phyloP scores from a whole-genome alignment of 176 grass and related monocot species.

The Aegilops tauschii region DNA sequence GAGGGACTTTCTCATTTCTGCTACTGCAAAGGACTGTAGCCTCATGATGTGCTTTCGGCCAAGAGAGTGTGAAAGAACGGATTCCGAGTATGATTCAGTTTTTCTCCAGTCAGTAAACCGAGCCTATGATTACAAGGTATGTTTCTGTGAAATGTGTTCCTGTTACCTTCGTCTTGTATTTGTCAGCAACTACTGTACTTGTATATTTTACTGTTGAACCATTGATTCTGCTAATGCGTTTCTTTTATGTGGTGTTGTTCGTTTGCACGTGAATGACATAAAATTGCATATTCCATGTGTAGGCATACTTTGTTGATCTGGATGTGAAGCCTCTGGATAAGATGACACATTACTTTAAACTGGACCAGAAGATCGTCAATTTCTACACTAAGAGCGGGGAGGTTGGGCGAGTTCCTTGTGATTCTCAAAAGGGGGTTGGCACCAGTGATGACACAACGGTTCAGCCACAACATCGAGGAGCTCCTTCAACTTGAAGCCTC shows the following conservation, averaged over 20 bases:
- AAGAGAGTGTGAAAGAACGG: conserved; percentile 29
- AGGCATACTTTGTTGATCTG: conserved; percentile 80
- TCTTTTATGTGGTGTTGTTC: neutral
- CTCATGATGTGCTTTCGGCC: conserved; percentile 82
- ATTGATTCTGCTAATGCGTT: neutral
- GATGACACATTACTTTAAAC: conserved; percentile 65
- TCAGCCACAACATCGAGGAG: conserved; percentile 8
- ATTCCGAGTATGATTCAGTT: conserved; percentile 58
- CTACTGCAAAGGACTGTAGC: conserved; percentile 90
- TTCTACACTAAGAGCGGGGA: conserved; percentile 57
- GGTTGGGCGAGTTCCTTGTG: neutral
- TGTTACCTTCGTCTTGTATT: neutral
- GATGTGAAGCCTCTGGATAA: conserved; percentile 89
- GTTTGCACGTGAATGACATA: neutral
- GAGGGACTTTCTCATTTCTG: conserved; percentile 74
- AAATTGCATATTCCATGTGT: neutral
- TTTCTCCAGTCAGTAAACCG: conserved; percentile 61
- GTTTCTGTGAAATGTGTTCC: neutral
- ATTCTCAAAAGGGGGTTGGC: neutral
- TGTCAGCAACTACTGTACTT: neutral
- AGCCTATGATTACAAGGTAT: conserved; percentile 91
- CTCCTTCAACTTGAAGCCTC: neutral
- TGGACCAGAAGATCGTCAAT: conserved; percentile 77
- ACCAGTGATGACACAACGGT: neutral
- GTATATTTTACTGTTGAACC: neutral